Conservation (phyloP, 805 yeast genomes). For the Barnettozyma sucrosica region DNA sequence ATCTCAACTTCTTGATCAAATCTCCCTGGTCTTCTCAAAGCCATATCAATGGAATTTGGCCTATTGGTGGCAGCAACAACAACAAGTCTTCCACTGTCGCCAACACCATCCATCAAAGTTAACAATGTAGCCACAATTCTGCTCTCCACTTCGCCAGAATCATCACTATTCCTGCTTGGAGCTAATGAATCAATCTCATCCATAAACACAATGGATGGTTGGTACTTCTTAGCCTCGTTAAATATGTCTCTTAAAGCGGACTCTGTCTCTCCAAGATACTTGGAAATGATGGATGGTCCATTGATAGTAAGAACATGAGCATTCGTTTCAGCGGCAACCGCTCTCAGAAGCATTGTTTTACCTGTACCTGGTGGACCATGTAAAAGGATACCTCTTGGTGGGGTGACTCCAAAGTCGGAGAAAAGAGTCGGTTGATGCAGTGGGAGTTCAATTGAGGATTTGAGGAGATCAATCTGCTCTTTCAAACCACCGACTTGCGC, state of each 20-base stretch:
- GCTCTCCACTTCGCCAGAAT: slow-evolving; percentile 83
- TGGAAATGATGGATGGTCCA: slow-evolving; percentile 89
- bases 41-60: slow-evolving; percentile 63
- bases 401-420: slow-evolving; percentile 78
- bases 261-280: slow-evolving; percentile 93
- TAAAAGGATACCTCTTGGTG: slow-evolving; percentile 87
- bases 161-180: slow-evolving; percentile 79
- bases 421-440: slow-evolving; percentile 71
- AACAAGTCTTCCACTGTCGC: slow-evolving; percentile 57
- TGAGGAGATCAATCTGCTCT: slow-evolving; percentile 53
- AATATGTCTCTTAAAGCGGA: slow-evolving; percentile 74
- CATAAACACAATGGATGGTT: slow-evolving; percentile 82
- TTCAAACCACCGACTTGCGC: slow-evolving; percentile 71
- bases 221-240: slow-evolving; percentile 76
- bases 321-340: slow-evolving; percentile 70
- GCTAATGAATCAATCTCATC: slow-evolving; percentile 94
- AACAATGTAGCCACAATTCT: slow-evolving; percentile 85
- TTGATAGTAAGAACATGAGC: slow-evolving; percentile 84
- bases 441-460: slow-evolving; percentile 73
- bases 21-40: slow-evolving; percentile 80
- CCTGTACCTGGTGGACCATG: slow-evolving; percentile 99
- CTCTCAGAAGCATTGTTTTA: slow-evolving; percentile 78
- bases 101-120: slow-evolving; percentile 77
- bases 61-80: slow-evolving; percentile 70
- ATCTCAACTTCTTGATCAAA: slow-evolving; percentile 87